A percentile compares a stretch with the other conserved stretches of the same genome.
Conservation (phyloP, 352 stramenopile genomes). For the Phytophthora kernoviae region DNA sequence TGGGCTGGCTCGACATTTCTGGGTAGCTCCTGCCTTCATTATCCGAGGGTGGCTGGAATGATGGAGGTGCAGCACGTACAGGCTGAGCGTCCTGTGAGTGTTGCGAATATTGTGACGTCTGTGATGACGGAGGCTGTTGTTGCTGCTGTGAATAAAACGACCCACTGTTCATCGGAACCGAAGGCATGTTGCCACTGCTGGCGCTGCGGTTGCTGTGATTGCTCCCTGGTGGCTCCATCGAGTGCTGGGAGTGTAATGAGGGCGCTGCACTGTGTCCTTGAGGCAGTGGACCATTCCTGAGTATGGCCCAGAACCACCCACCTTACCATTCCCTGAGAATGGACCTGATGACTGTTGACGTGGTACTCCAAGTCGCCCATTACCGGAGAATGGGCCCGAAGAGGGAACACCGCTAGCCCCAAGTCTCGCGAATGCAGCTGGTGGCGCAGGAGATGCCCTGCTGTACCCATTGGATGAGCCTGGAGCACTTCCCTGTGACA, state of each 20-base stretch:
- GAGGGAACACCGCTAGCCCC: slow-evolving; percentile 11
- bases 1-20: slow-evolving; percentile 20
- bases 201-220: slow-evolving; percentile 34
- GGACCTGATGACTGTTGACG: slow-evolving; percentile 34
- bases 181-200: slow-evolving; percentile 10
- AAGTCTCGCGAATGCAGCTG: slow-evolving; percentile 15
- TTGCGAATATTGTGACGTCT: slow-evolving; percentile 33
- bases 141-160: slow-evolving; percentile 13
- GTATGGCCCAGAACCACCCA: slow-evolving; percentile 15
- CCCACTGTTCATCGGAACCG: slow-evolving; percentile 11
- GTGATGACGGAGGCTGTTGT: slow-evolving; percentile 22
- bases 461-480: slow-evolving; percentile 31
- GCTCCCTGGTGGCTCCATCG: slow-evolving; percentile 39
- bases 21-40: slow-evolving; percentile 9
- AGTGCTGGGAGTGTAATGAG: slow-evolving; percentile 29
- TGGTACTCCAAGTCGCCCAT: slow-evolving; percentile 17
- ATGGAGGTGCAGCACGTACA: slow-evolving; percentile 7
- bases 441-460: slow-evolving; percentile 14
- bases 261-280: slow-evolving; percentile 15
- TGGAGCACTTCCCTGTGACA: slow-evolving; percentile 30
- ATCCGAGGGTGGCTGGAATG: slow-evolving; percentile 18
- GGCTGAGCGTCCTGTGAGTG: slow-evolving; percentile 15
- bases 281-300: slow-evolving; percentile 24
- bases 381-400: slow-evolving; percentile 30
- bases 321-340: slow-evolving; percentile 32